Evolutionary conservation across 2,329 filamentous ascomycete genomes (phyloP), one percentile per base, ranked within the genome.

Genomic region (Albophoma yamanashiensis): DNA sequence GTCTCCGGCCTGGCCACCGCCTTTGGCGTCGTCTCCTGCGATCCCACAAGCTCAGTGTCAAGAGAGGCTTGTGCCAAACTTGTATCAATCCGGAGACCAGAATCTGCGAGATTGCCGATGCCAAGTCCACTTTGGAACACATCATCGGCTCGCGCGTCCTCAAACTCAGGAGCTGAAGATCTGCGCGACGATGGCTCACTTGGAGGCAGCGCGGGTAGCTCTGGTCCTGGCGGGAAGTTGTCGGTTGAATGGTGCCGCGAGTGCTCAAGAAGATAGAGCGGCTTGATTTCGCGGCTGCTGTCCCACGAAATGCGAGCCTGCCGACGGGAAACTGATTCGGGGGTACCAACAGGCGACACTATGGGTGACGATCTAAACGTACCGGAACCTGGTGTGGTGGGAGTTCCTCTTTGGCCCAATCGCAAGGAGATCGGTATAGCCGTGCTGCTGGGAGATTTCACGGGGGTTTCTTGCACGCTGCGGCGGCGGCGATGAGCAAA

Each of bases 191-290:
- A 67, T n/a, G 72, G 65, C 55, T 76, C 75, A 61, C 74, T 77
- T 2, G 73, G 79, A 7, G 76, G 77, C 17, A 86, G 73, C 36
- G 78, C 79, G 8, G 84, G 82, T 2, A 85, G 71, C 4, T 75
- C 67, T 50, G 62, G 61, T 15, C 64, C 58, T n/a, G 60, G 62
- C 1, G 78, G 69, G 34, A 71, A 64, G 27, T 69, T 66, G 36
- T 72, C 69, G 4, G 67, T 65, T 7, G 73, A 67, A 52, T 72
- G 72, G 50, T 77, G 74, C 11, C 78, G 75, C 4, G 76, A 77
- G 64, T 76, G 85, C 71, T 95, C 89, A 8, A 96, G 84, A 27
- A 96, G 85, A 73, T 89, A 93, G 11, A 97, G 76, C 0, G 92
- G 92, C 65, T 89, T 87, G 67, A 92, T 87, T 69, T 94, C 91